These are phyloP conservation scores for Butyriboletus appendiculatus DNA, from an alignment of 1,284 basidiomycete genomes.

Conservation along the genomic window DNA sequence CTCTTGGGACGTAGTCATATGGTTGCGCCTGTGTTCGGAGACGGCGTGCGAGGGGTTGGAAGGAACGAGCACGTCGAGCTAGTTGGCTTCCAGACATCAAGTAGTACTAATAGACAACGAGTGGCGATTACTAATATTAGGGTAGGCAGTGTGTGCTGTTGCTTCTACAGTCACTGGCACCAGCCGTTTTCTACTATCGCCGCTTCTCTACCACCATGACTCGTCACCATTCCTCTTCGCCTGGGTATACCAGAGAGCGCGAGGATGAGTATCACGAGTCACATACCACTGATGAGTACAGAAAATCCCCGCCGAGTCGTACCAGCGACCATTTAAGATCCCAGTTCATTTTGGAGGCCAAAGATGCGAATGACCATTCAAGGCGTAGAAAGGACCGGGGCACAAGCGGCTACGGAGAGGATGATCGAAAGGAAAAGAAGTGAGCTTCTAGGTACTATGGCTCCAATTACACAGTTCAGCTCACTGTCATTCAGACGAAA, in stretches of 20 bases:
- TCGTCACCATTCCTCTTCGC: slow-evolving; percentile 45
- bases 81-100: slow-evolving; percentile 21
- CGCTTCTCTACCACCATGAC: slow-evolving; percentile 29
- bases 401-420: slow-evolving; percentile 41
- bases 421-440: slow-evolving; percentile 61
- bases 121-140: no score
- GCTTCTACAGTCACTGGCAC: background rate
- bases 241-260: slow-evolving; percentile 40
- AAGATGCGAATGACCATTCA: slow-evolving; percentile 39
- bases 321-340: slow-evolving; percentile 42
- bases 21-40: slow-evolving; percentile 47
- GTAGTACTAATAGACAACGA: no score
- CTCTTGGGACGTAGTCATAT: slow-evolving; percentile 39
- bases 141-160: background rate
- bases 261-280: slow-evolving; percentile 34
- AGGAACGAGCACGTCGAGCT: slow-evolving; percentile 20
- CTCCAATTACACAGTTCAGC: slow-evolving; percentile 1
- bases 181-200: background rate
- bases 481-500: slow-evolving; percentile 55
- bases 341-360: slow-evolving; percentile 39
- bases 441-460: slow-evolving; percentile 36
- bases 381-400: slow-evolving; percentile 48
- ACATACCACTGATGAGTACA: slow-evolving; percentile 30
- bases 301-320: slow-evolving; percentile 41
- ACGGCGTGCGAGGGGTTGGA: slow-evolving; percentile 25